Percentiles rank a stretch among this genome's conserved stretches.
These are phyloP conservation scores for Annulohypoxylon moriforme DNA, from an alignment of 495 filamentous ascomycete genomes.

Conservation along the genomic window DNA sequence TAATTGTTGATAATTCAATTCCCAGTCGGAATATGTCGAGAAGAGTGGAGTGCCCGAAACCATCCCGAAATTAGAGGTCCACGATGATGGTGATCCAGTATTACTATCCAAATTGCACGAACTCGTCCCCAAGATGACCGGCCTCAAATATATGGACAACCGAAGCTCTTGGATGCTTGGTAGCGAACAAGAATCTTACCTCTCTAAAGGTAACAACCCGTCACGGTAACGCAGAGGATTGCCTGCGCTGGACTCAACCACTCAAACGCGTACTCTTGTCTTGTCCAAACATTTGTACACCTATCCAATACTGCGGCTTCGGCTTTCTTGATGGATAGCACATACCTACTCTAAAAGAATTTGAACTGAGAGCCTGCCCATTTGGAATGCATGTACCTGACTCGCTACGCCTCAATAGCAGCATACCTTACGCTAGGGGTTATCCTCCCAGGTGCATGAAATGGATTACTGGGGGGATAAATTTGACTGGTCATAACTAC, in stretches of 20 bases:
- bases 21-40: background rate
- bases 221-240: background rate
- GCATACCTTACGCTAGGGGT: background rate
- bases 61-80: conserved; percentile 6
- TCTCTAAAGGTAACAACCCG: background rate
- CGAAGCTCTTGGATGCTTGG: background rate
- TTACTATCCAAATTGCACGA: background rate
- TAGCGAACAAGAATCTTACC: background rate
- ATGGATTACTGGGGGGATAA: background rate
- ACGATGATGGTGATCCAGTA: too few species aligned
- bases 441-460: conserved; percentile 3
- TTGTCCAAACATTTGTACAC: conserved; percentile 4
- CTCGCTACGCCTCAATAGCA: background rate
- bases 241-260: background rate
- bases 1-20: background rate
- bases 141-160: background rate
- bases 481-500: conserved; percentile 13
- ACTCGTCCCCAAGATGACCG: conserved; percentile 19
- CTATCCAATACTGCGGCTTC: background rate
- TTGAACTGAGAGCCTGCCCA: background rate
- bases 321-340: conserved; percentile 2
- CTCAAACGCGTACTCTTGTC: conserved; percentile 8
- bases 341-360: conserved; percentile 1
- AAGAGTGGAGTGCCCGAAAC: background rate
- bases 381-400: background rate